phyloP scores from a whole-genome alignment of 768 basidiomycete species.

The Hygrophoropsis aurantiaca region DNA sequence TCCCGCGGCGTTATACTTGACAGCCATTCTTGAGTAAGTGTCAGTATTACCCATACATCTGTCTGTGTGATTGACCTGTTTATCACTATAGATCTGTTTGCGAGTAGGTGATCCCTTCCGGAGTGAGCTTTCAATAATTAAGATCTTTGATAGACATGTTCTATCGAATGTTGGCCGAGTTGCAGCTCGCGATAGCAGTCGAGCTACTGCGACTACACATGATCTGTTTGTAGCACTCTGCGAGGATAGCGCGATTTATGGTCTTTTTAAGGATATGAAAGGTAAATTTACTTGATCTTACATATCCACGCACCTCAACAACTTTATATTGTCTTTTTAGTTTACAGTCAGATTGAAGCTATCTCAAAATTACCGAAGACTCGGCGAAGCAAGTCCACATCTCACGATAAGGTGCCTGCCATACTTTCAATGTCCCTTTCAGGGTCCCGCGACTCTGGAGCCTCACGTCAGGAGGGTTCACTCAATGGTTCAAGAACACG shows the following conservation, averaged over 20 bases:
- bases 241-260: conserved; percentile 87
- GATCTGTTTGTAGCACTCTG: conserved; percentile 88
- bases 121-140: conserved; percentile 7
- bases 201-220: conserved; percentile 68
- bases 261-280: conserved; percentile 82
- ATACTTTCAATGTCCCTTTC: conserved; percentile 45
- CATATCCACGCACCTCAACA: conserved; percentile 3
- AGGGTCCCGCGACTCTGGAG: conserved; percentile 7
- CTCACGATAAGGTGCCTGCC: conserved; percentile 51
- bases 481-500: conserved; percentile 27
- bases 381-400: conserved; percentile 69
- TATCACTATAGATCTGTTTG: conserved; percentile 63
- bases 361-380: conserved; percentile 57
- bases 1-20: conserved; percentile 86
- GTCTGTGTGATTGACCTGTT: conserved; percentile 24
- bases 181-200: conserved; percentile 81
- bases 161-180: conserved; percentile 83
- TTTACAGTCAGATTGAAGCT: conserved; percentile 76
- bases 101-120: conserved; percentile 60
- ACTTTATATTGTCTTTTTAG: conserved; percentile 37
- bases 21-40: conserved; percentile 90
- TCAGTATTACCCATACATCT: conserved; percentile 14
- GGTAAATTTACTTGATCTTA: conserved; percentile 42
- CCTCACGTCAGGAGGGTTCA: conserved; percentile 21
- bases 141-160: conserved; percentile 59